These are phyloP conservation scores for Lactarius deliciosus DNA, from an alignment of 768 basidiomycete genomes.

Conservation along the genomic window DNA sequence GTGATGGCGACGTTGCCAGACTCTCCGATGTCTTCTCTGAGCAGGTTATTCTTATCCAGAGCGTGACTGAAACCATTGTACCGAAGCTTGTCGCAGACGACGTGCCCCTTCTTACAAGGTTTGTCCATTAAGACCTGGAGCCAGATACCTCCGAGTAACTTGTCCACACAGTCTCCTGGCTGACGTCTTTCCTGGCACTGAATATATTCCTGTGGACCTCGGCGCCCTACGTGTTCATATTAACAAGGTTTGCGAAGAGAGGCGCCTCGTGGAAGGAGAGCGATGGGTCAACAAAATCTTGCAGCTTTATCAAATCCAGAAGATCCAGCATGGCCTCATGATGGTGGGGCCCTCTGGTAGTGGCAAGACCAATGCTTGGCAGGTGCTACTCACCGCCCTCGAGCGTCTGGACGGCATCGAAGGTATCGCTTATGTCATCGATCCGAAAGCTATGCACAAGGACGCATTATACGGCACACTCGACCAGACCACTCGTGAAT, in stretches of 20 bases:
- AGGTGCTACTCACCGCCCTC: constrained; percentile 85
- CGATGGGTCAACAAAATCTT: constrained; percentile 94
- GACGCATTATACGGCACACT: constrained; percentile 96
- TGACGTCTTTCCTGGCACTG: constrained; percentile 96
- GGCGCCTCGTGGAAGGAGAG: constrained; percentile 81
- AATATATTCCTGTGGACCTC: constrained; percentile 86
- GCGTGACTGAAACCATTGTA: constrained; percentile 97
- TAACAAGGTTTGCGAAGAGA: constrained; percentile 79
- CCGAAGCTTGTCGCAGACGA: constrained; percentile 98
- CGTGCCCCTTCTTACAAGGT: constrained; percentile 92
- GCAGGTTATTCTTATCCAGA: constrained; percentile 97
- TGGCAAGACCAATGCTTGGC: constrained; percentile 98
- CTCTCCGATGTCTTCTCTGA: constrained; percentile 78
- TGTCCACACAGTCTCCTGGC: constrained; percentile 66
- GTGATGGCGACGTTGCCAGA: constrained; percentile 45
- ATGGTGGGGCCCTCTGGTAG: constrained; percentile 98
- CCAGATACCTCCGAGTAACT: constrained; percentile 20
- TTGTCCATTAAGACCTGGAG: constrained; percentile 2
- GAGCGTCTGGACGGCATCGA: constrained; percentile 90
- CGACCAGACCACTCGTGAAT: constrained; percentile 95
- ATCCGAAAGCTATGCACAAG: constrained; percentile 99
- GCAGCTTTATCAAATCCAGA: constrained; percentile 98
- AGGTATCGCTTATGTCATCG: constrained; percentile 94
- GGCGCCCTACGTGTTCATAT: constrained; percentile 85
- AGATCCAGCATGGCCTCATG: constrained; percentile 99